Evolutionary conservation across 2,329 filamentous ascomycete genomes (phyloP), one percentile per base, ranked within the genome.

Genomic region (Clonostachys solani): DNA sequence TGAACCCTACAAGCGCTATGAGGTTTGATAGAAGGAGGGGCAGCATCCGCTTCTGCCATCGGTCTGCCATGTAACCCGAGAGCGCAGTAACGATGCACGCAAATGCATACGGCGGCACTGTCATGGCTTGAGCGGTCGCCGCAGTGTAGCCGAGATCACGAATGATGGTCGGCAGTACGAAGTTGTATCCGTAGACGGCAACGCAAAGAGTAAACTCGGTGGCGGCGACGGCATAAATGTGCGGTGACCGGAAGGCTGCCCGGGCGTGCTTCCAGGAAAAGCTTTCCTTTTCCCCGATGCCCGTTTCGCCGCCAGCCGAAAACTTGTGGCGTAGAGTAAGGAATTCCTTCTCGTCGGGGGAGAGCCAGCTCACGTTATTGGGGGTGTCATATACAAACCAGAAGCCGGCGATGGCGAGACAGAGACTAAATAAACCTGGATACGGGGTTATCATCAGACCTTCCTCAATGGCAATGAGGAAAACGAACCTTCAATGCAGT

Each of bases 31-130:
- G 40, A 13, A 42, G 3, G 19, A 42, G 15, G 5, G 40, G 18
- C 40, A 42, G 18, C 18, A 19, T 19, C 15, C 40, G 7, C 40
- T 42, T n/a, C 19, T 42, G 15, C 40, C 40, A 42, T 13, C 19
- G 16, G 23, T 42, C 40, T 9, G 40, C 40, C 40, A 19, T 15
- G 16, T 19, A 42, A 15, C 40, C 40, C 19, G 40, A 42, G 16
- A 42, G 17, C 2, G 40, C 40, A 17, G 18, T 19, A 16, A 65
- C 16, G 52, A 60, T 42, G 56, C 63, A 52, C 61, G 71, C 48
- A 16, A 73, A 73, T 46, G 72, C 67, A 43, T 74, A 73, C 50
- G 59, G 59, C 18, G 59, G 59, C 15, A 51, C 52, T 19, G 53
- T 61, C 44, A 62, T 37, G 19, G 55, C 56, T 50, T 60, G 59